Evolutionary conservation across 2,329 filamentous ascomycete species (phyloP).

Genomic region (Hymenotorrendiella dingleyae): DNA sequence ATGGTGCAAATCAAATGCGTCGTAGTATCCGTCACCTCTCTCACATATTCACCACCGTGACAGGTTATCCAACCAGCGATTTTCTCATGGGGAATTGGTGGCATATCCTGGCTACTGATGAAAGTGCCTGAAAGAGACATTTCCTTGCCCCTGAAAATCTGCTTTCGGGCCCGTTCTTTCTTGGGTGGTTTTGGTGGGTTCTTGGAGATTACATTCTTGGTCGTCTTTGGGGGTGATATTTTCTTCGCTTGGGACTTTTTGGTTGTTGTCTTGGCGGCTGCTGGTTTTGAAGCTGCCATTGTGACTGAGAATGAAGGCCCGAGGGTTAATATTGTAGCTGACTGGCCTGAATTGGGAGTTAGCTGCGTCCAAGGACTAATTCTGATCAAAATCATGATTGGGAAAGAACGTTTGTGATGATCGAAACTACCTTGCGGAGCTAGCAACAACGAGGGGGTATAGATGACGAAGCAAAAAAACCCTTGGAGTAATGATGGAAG

Average conservation of each 20-base stretch:
- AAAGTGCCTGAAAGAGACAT: constrained; percentile 57
- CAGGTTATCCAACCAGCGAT: constrained; percentile 59
- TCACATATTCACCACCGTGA: constrained; percentile 54
- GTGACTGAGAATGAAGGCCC: too few relatives aligned
- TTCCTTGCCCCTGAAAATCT: constrained; percentile 46
- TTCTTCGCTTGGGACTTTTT: not conserved
- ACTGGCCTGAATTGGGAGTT: too few relatives aligned
- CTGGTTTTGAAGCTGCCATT: too few relatives aligned
- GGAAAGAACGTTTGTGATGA: too few relatives aligned
- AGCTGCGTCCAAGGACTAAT: too few relatives aligned
- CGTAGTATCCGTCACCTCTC: constrained; percentile 45
- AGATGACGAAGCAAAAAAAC: too few relatives aligned
- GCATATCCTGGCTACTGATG: constrained; percentile 24
- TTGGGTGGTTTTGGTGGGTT: constrained; percentile 7
- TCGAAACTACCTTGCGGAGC: too few relatives aligned
- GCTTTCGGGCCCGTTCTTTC: constrained; percentile 11
- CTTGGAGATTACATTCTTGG: not conserved
- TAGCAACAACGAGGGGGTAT: too few relatives aligned
- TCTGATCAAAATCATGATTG: too few relatives aligned
- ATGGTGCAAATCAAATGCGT: constrained; percentile 70
- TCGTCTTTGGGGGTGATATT: not conserved
- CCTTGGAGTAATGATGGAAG: too few relatives aligned
- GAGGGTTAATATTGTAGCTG: too few relatives aligned
- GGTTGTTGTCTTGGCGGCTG: not conserved
- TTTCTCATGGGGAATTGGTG: constrained; percentile 42